These are phyloP conservation scores for Emergomyces orientalis DNA, from an alignment of 2,329 filamentous ascomycete genomes.

Conservation along the genomic window DNA sequence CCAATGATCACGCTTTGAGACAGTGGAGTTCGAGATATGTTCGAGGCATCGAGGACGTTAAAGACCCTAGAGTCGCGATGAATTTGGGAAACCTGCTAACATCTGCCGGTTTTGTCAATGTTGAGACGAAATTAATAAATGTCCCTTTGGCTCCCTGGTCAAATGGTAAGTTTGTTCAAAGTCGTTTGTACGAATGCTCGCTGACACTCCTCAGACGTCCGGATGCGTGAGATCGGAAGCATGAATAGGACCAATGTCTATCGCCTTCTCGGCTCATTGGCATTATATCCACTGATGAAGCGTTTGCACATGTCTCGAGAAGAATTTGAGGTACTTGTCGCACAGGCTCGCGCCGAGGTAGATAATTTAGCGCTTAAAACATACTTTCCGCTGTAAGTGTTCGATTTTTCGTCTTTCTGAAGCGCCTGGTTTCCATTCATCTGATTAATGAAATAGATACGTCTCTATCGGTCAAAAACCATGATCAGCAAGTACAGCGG, in stretches of 20 bases:
- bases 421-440: not conserved
- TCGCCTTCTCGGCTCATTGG: conserved; percentile 32
- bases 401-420: not conserved
- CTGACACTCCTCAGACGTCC: conserved; percentile 31
- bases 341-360: conserved; percentile 32
- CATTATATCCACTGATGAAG: conserved; percentile 38
- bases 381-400: conserved; percentile 38
- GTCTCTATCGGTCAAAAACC: conserved; percentile 36
- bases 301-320: conserved; percentile 33
- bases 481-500: conserved; percentile 2
- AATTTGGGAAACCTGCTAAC: conserved; percentile 51
- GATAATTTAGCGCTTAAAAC: conserved; percentile 31
- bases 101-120: conserved; percentile 56
- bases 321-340: conserved; percentile 30
- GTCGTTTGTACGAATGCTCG: not conserved
- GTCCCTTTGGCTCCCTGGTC: conserved; percentile 64
- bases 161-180: conserved; percentile 42
- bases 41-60: conserved; percentile 51
- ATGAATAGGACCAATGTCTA: conserved; percentile 32
- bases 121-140: conserved; percentile 56
- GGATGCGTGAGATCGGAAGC: conserved; percentile 35
- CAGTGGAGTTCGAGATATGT: conserved; percentile 60
- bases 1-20: conserved; percentile 54
- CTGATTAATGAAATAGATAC: conserved; percentile 28
- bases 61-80: conserved; percentile 57